A percentile compares a stretch with the other conserved stretches of the same genome.
These are phyloP conservation scores for Suillus subalutaceus DNA, from an alignment of 768 basidiomycete genomes.

Conservation along the genomic window DNA sequence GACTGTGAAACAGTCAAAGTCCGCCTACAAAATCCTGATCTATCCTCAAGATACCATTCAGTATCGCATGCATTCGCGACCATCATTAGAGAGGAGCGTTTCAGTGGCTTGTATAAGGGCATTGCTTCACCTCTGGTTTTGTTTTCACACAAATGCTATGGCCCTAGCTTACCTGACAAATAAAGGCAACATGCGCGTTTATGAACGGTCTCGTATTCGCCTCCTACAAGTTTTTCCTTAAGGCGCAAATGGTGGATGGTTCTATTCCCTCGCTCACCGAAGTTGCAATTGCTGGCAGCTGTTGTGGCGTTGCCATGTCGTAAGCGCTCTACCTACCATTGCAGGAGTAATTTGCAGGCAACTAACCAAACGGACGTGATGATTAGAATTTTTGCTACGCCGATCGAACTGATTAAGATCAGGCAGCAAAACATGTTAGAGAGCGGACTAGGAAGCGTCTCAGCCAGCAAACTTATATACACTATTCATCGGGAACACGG, in stretches of 20 bases:
- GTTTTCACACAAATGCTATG: constrained; percentile 13
- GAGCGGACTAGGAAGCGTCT: constrained; percentile 37
- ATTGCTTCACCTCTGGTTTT: constrained; percentile 79
- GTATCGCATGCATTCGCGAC: constrained; percentile 66
- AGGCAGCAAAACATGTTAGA: constrained; percentile 64
- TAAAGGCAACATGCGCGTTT: constrained; percentile 66
- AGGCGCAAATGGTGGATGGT: constrained; percentile 55
- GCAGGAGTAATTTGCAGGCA: neutral
- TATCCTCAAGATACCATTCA: constrained; percentile 59
- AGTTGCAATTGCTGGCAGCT: constrained; percentile 76
- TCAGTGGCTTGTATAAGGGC: constrained; percentile 74
- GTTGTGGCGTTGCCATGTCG: constrained; percentile 81
- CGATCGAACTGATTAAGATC: constrained; percentile 89
- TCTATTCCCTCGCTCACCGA: constrained; percentile 67
- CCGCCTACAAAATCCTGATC: constrained; percentile 69
- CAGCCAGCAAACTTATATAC: constrained; percentile 54
- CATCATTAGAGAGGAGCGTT: constrained; percentile 70
- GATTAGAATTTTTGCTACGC: constrained; percentile 71
- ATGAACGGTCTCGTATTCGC: constrained; percentile 90
- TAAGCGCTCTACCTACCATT: constrained; percentile 41
- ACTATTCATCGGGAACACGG: constrained; percentile 60
- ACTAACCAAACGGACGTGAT: neutral
- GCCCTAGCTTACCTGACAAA: neutral
- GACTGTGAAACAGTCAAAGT: constrained; percentile 63
- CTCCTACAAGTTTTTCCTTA: constrained; percentile 80